Evolutionary conservation across 2,329 filamentous ascomycete species (phyloP).

Genomic region (Botryotinia globosa): DNA sequence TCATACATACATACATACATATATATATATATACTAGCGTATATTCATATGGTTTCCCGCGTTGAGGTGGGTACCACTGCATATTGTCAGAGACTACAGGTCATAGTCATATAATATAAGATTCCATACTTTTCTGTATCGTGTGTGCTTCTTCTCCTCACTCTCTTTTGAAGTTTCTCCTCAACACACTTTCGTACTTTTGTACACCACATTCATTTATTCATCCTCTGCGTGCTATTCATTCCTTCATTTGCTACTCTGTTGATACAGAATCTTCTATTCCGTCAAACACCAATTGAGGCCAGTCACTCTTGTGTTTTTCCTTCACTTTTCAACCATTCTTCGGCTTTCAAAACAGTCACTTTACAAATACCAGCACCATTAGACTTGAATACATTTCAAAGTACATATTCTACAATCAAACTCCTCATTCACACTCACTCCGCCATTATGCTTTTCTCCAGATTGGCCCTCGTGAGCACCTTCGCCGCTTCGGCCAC

Average conservation of each 20-base stretch:
- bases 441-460: slow-evolving; percentile 32
- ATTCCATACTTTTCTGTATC: neutral
- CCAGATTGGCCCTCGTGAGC: slow-evolving; percentile 27
- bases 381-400: slow-evolving; percentile 1
- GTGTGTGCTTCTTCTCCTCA: neutral
- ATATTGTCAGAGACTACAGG: neutral
- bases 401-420: slow-evolving; percentile 4
- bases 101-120: slow-evolving; percentile 11
- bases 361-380: neutral
- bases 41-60: neutral
- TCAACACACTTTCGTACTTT: neutral
- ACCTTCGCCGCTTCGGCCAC: slow-evolving; percentile 27
- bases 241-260: slow-evolving; percentile 27
- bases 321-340: slow-evolving; percentile 19
- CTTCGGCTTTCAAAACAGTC: slow-evolving; percentile 32
- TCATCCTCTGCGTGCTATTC: slow-evolving; percentile 20
- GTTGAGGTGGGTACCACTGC: neutral
- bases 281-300: slow-evolving; percentile 27
- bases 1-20: too few relatives aligned
- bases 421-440: neutral
- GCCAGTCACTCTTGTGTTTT: slow-evolving; percentile 34
- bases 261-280: slow-evolving; percentile 20
- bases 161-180: neutral
- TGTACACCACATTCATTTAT: slow-evolving; percentile 16
- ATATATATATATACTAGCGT: slow-evolving; percentile 7